Evolutionary conservation across 257 asterid genomes (phyloP), one percentile per base, ranked within the genome.

Genomic region (Striga asiatica): DNA sequence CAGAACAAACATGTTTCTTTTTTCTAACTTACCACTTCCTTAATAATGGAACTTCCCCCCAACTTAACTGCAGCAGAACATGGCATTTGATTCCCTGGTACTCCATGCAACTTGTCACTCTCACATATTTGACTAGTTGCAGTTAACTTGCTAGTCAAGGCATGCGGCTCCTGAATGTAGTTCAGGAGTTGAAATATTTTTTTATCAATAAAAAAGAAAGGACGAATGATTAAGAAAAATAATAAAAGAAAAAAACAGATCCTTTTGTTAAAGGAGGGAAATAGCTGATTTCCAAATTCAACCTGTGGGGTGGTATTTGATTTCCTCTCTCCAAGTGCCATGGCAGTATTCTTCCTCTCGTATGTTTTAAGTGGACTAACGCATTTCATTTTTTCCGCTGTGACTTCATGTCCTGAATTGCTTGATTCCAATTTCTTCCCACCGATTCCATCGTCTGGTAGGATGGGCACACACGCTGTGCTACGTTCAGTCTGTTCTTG

Each of bases 401-500:
- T 54, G 56, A 41, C 43, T 13, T 27, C 6, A 55, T 28, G 25
- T 25, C 49, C 14, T 34, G 66, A 58, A 42, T 47, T 46, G 48
- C 29, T 55, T 11, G 35, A 38, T 9, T 11, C 47, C 18, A 22
- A n/a, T 7, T 43, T 58, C 58, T 34, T 42, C 55, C 31, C 17
- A 42, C 50, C 14, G 37, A 47, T 17, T 50, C 19, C 70, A 37
- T 14, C 45, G 25, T 60, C 49, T 6, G 66, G 34, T 27, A n/a
- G 25, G 50, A 16, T 19, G 3, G 71, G 22, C 37, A 46, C 41
- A 25, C 9, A 37, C 17, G 9, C 37, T 32, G 21, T 55, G 42
- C 58, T 39, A 42, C 29, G 45, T 28, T 62, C 62, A 25, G 52
- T 19, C 81, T 75, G 72, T 58, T 9, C n/a, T n/a, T n/a, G n/a